Base-by-base conservation (phyloP, 2,329 filamentous ascomycete species). In the Fusarium humuli region DNA sequence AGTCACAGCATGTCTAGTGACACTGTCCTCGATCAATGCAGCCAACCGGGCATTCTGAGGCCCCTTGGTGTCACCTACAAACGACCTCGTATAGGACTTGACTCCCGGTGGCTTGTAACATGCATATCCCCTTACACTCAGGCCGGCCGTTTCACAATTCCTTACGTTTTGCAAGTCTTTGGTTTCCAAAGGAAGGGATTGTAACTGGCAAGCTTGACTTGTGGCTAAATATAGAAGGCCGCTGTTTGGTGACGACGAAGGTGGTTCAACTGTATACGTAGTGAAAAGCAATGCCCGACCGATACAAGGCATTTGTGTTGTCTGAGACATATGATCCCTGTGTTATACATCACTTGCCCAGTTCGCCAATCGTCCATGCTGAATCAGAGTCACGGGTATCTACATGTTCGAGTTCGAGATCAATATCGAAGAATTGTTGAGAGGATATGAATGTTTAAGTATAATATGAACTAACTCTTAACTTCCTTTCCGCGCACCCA, bases 61-160 rank as follows among this genome's bases (percentile, higher is more conserved):
- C 52, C 30, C 27, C 41, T 56, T 20, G 29, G 42, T 57, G 53
- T 58, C 57, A 45, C 56, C 66, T 52, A 6, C 20, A 13, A 22
- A 34, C 32, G 30, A 48, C 56, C 53, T 67, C 57, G 57, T 63
- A 55, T 66, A 63, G 67, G 45, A 30, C 34, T 23, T 23, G 57
- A 40, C 25, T 58, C 41, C 65, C 49, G 37, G 46, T 46, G 49
- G 37, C 60, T 65, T 60, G 42, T 18, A 34, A 37, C 27, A 55
- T 34, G 16, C 40, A 32, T 40, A 14, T 18, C 37, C 14, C 40
- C n/a, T 56, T 63, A 20, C 20, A 20, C 48, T 25, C 30, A 23
- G n/a, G 14, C 25, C 42, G 16, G 16, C n/a, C 20, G 11, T 37
- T 32, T 42, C 27, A 23, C 29, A 12, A 29, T 34, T 40, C 13